phyloP scores from a whole-genome alignment of 2,329 filamentous ascomycete genomes.

The Massarina eburnea region DNA sequence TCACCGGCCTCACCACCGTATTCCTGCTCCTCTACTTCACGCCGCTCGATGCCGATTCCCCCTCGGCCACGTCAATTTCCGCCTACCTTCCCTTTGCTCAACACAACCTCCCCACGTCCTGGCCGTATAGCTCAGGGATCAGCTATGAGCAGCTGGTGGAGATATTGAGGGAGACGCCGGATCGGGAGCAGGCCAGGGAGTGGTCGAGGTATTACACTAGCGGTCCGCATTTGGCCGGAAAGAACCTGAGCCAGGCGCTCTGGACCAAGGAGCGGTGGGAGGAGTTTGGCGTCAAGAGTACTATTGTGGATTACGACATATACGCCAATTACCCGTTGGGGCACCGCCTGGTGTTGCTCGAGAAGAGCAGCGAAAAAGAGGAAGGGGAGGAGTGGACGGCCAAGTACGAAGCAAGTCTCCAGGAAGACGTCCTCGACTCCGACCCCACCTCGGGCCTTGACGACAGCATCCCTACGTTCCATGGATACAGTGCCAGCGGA shows the following conservation, averaged over 20 bases:
- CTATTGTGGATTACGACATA: constrained; percentile 53
- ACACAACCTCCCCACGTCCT: constrained; percentile 36
- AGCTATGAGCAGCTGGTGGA: constrained; percentile 57
- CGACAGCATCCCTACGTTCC: constrained; percentile 83
- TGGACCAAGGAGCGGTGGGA: constrained; percentile 55
- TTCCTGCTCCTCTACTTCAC: constrained; percentile 43
- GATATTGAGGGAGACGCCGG: constrained; percentile 57
- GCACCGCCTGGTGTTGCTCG: constrained; percentile 49
- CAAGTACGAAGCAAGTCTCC: constrained; percentile 75
- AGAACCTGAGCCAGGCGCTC: constrained; percentile 54
- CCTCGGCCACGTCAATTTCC: not conserved
- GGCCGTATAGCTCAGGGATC: constrained; percentile 51
- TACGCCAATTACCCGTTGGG: constrained; percentile 55
- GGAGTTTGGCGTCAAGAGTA: constrained; percentile 50
- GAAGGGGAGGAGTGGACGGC: constrained; percentile 56
- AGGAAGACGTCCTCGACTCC: constrained; percentile 81
- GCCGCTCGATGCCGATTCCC: constrained; percentile 31
- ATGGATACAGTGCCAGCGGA: constrained; percentile 89
- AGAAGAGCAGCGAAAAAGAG: constrained; percentile 51
- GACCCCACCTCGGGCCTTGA: constrained; percentile 75
- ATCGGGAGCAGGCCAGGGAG: constrained; percentile 52
- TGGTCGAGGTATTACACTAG: constrained; percentile 56
- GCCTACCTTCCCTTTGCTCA: constrained; percentile 20
- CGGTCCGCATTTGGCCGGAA: constrained; percentile 54
- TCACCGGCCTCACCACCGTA: constrained; percentile 41